A percentile compares a stretch with the other conserved stretches of the same genome.
Conservation (phyloP, 2,329 filamentous ascomycete genomes). For the Huntiella decipiens region DNA sequence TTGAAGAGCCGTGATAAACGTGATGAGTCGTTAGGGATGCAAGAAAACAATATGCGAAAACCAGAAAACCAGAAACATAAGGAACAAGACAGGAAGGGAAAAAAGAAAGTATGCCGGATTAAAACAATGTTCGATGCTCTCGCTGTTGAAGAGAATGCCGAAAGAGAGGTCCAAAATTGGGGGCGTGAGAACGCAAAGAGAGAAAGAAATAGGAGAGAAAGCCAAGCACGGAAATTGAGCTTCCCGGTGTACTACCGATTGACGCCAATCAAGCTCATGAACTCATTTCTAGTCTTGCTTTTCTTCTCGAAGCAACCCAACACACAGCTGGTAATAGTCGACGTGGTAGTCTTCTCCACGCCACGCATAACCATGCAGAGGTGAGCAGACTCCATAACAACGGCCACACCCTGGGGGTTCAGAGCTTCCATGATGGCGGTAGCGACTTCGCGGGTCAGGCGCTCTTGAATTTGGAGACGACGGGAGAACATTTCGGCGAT, state of each 20-base stretch:
- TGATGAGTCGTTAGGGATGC: neutral
- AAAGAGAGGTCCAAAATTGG: conserved; percentile 6
- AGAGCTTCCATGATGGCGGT: conserved; percentile 84
- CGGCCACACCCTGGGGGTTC: conserved; percentile 82
- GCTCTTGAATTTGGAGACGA: conserved; percentile 85
- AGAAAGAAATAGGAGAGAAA: conserved; percentile 1
- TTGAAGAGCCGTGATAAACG: conserved; percentile 3
- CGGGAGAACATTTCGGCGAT: conserved; percentile 96
- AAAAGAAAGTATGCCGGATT: conserved; percentile 5
- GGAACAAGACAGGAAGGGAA: neutral
- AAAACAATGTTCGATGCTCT: conserved; percentile 12
- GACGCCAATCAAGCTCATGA: conserved; percentile 59
- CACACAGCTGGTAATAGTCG: conserved; percentile 90
- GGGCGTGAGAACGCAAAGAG: conserved; percentile 1
- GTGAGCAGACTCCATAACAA: conserved; percentile 94
- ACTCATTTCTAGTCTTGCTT: conserved; percentile 89
- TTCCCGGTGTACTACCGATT: conserved; percentile 22
- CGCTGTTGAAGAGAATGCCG: conserved; percentile 12
- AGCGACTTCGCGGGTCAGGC: conserved; percentile 88
- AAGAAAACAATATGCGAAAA: neutral
- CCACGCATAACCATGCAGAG: conserved; percentile 98
- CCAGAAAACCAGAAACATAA: neutral
- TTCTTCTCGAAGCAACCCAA: conserved; percentile 87
- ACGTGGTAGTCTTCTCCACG: conserved; percentile 76
- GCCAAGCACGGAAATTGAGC: neutral